A percentile compares a stretch with the other conserved stretches of the same genome.
Conservation (phyloP, 129 eudicot genomes). For the Ambrosia artemisiifolia region DNA sequence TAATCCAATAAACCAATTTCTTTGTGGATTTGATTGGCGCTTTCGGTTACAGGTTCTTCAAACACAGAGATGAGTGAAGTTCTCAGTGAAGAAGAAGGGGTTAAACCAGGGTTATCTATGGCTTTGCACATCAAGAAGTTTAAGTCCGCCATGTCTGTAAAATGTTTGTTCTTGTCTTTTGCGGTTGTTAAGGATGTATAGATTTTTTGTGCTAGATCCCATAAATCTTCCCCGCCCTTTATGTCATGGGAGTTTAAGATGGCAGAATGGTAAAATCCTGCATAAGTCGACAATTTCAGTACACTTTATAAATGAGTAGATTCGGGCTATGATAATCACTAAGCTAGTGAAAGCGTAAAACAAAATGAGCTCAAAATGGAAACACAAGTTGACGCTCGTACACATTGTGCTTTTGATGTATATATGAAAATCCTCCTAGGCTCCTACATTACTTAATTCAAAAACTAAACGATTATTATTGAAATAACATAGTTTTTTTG, state of each 20-base stretch:
- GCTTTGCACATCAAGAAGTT: conserved; percentile 95
- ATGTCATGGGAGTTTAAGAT: conserved; percentile 71
- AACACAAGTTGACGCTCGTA: neutral
- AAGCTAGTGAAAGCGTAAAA: neutral
- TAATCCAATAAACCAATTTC: conserved; percentile 62
- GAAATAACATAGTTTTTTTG: neutral
- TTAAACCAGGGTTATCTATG: conserved; percentile 87
- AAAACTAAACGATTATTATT: neutral
- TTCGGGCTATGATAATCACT: neutral
- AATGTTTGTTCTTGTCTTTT: conserved; percentile 72
- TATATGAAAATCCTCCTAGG: neutral
- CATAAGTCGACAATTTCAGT: conserved; percentile 9
- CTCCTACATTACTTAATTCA: neutral
- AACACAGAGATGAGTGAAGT: conserved; percentile 81
- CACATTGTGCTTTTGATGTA: neutral
- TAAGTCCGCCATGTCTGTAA: conserved; percentile 84
- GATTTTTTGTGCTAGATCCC: conserved; percentile 72
- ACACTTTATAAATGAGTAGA: neutral
- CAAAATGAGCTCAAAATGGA: neutral
- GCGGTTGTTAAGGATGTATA: conserved; percentile 46
- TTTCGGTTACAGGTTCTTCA: conserved; percentile 65
- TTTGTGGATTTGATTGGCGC: conserved; percentile 25
- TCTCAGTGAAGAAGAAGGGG: conserved; percentile 72
- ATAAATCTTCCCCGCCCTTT: conserved; percentile 64
- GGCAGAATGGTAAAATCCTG: conserved; percentile 94